These are phyloP conservation scores for Cucurbita moschata DNA, from an alignment of 306 rosid species.

Conservation along the genomic window DNA sequence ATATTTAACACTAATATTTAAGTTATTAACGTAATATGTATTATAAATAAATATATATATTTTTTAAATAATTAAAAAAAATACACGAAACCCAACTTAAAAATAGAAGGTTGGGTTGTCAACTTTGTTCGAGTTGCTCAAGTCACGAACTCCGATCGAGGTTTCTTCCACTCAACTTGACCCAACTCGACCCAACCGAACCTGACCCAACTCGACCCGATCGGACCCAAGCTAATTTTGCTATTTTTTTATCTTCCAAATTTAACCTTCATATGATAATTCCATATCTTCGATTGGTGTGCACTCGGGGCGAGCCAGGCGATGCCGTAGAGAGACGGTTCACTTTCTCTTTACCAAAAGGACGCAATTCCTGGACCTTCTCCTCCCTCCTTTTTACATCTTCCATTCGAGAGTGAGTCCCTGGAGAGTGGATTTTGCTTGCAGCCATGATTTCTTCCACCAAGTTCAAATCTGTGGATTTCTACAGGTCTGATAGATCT, in stretches of 20 bases:
- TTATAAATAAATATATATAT: too few species aligned
- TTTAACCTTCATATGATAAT: too few species aligned
- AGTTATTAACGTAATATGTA: too few species aligned
- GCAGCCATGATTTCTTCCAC: conserved; percentile 59
- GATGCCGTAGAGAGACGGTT: neutral
- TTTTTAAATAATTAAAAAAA: too few species aligned
- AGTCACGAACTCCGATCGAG: too few species aligned
- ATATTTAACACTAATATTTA: too few species aligned
- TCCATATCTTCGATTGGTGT: neutral
- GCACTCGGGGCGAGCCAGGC: neutral
- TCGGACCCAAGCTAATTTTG: too few species aligned
- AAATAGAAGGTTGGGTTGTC: too few species aligned
- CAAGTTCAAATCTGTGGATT: conserved; percentile 90
- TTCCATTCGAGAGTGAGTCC: neutral
- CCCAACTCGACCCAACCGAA: accelerated
- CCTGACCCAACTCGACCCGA: too few species aligned
- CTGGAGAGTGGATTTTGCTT: neutral
- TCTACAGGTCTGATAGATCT: conserved; percentile 53
- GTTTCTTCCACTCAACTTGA: too few species aligned
- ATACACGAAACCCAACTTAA: too few species aligned
- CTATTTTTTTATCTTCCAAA: neutral
- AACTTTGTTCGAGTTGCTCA: too few species aligned
- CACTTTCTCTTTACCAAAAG: neutral
- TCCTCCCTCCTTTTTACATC: neutral
- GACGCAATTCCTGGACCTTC: neutral